Base-by-base conservation (phyloP, 2,329 filamentous ascomycete genomes). In the Boeremia lycopersici region DNA sequence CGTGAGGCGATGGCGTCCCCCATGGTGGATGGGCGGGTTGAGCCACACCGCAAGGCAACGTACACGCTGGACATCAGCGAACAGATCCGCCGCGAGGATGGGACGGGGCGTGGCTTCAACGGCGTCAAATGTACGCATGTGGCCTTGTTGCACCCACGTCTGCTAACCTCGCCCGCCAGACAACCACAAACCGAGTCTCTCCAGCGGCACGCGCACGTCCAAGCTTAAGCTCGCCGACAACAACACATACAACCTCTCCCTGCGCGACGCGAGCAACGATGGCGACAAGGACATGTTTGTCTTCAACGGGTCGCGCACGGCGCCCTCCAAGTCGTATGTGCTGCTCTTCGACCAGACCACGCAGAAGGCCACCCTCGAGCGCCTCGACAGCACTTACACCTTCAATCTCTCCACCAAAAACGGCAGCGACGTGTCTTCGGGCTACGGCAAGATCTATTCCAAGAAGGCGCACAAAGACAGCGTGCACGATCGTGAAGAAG, bases 361-460 rank as follows among this genome's bases (percentile, higher is more conserved):
- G 47, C 86, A 93, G 68, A 88, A 84, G 51, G 95, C 95, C 62
- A 86, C 95, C 26, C 82, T 97, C 49, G 91, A 97, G 77, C 86
- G 86, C 46, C 80, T 97, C 49, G 86, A 91, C 70, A 89, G 87
- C n/a, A 87, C 87, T 34, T 89, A 96, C 76, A 88, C 91, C 68
- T 93, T 96, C 88, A 97, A 96, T 74, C 77, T 96, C 83, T 50
- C 86, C 86, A 12, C 90, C 89, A 2, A 84, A 42, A 85, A 90
- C 62, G 76, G 82, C 48, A 83, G 84, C 28, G 85, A 82, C 65
- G 79, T 96, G 35, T 82, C 84, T 42, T 82, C 85, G 44, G 82
- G 88, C 67, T 87, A 90, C 69, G 81, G 86, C 9, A 90, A 90
- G 56, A 81, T 95, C 79, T 76, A 67, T 44, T 69, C 63, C 7